Percentiles rank a stretch among this genome's conserved stretches.
Conservation (phyloP, 208 protist species). For the Sergeia podlipaevii region DNA sequence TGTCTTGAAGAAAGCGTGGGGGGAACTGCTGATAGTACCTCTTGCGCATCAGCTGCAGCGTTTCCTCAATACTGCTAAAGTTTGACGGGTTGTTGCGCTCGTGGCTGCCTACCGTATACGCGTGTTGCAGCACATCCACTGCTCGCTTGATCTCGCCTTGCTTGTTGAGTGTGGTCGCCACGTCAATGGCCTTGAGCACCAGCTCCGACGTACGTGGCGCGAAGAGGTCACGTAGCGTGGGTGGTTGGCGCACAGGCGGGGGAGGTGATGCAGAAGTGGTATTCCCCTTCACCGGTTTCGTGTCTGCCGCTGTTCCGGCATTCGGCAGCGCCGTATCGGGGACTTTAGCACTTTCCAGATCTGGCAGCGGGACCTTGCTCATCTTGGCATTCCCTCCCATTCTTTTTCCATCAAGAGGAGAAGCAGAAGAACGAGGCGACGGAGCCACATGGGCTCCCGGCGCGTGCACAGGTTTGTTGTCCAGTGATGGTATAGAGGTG, state of each 20-base stretch:
- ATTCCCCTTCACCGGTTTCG: no score
- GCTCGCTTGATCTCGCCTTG: constrained; percentile 74
- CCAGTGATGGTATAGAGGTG: neutral
- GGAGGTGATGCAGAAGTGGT: neutral
- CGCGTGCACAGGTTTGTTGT: neutral
- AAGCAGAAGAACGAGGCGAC: no score
- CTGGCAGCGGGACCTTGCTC: no score
- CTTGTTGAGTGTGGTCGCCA: constrained; percentile 37
- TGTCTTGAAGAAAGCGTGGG: constrained; percentile 83
- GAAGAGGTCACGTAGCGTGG: constrained; percentile 5
- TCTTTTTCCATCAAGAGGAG: no score
- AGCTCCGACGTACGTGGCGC: constrained; percentile 40
- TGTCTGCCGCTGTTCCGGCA: neutral
- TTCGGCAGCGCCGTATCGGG: neutral
- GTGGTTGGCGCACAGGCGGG: neutral
- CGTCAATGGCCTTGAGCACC: constrained; percentile 64
- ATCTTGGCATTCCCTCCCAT: no score
- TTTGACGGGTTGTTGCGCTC: constrained; percentile 66
- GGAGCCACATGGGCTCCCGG: neutral
- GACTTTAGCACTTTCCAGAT: no score
- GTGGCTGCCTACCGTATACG: constrained; percentile 45
- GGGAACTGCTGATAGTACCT: constrained; percentile 42
- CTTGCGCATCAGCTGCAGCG: constrained; percentile 53
- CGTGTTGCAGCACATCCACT: constrained; percentile 78
- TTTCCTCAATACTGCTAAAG: constrained; percentile 56